Evolutionary conservation across 1,284 basidiomycete genomes (phyloP), one percentile per base, ranked within the genome.

Genomic region (Rhodotorula sp.): DNA sequence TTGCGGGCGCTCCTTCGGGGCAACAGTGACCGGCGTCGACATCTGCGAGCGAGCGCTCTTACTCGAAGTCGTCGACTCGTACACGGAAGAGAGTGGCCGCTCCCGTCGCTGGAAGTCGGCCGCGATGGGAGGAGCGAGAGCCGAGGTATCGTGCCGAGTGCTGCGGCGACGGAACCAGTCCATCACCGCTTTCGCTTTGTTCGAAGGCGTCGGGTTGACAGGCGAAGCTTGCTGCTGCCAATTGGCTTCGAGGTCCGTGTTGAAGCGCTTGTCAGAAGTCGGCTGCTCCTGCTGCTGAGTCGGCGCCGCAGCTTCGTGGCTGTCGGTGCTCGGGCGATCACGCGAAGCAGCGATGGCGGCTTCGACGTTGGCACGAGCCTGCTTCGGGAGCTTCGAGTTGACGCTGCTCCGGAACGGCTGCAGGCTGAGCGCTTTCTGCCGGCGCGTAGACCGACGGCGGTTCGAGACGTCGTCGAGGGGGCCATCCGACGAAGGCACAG

Each of bases 101-200:
- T 26, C 44, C n/a, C 56, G 57, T 12, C 66, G 71, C 55, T 76
- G 69, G 37, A 72, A 71, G 67, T 74, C 75, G 48, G 69, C 80
- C 70, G 53, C 72, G 75, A 59, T 77, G 65, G 54, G 73, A 20
- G 53, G 26, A 15, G 12, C 17, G 6, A 20, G 17, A n/a, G 55
- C 62, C 4, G 49, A 55, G 20, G 24, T 48, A 29, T 71, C 69
- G 14, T 57, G 56, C 44, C 65, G 67, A 26, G 69, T 64, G 51
- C 70, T 66, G 29, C 60, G 61, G 18, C 84, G 82, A 46, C 85
- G 78, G 82, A 87, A 87, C 86, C 86, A 87, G 75, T 86, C 85
- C 85, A 87, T 87, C 69, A 87, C 86, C 64, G 84, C 83, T 79
- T 86, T 86, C 37, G 85, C 85, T 42, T 85, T 84, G 62, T 82